These are phyloP conservation scores for Lasiodiplodia sp. DNA, from an alignment of 2,329 filamentous ascomycete genomes.

Conservation along the genomic window DNA sequence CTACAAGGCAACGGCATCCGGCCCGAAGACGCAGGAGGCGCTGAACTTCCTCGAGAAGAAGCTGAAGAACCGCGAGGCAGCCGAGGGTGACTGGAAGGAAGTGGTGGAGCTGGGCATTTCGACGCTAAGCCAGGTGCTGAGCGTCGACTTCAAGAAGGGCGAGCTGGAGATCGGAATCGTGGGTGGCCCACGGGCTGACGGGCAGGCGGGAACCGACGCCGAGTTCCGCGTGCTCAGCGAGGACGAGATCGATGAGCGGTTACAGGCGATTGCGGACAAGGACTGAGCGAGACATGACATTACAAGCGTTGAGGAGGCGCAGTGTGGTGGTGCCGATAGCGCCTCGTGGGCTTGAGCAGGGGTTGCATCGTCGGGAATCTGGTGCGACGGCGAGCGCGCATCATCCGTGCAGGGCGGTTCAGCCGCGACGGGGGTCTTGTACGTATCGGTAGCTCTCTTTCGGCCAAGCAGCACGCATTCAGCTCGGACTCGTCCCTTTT, in stretches of 20 bases:
- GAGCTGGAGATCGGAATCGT: conserved; percentile 99
- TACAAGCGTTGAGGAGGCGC: conserved; percentile 12
- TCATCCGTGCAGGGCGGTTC: conserved; percentile 35
- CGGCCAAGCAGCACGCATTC: conserved; percentile 22
- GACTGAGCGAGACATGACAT: conserved; percentile 66
- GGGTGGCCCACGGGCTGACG: conserved; percentile 82
- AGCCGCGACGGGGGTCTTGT: conserved; percentile 44
- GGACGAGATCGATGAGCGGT: conserved; percentile 96
- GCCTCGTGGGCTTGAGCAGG: not conserved
- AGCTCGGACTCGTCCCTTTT: conserved; percentile 37
- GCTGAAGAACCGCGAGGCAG: conserved; percentile 97
- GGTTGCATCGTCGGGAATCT: conserved; percentile 21
- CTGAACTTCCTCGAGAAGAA: conserved; percentile 99
- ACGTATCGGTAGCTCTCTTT: conserved; percentile 40
- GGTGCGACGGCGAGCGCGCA: conserved; percentile 38
- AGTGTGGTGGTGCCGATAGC: not conserved
- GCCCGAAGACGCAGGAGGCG: conserved; percentile 98
- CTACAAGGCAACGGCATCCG: conserved; percentile 97
- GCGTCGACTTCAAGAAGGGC: conserved; percentile 99
- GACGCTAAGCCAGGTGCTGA: conserved; percentile 92
- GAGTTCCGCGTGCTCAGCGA: conserved; percentile 89
- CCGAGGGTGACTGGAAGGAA: conserved; percentile 93
- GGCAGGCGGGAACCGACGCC: conserved; percentile 79
- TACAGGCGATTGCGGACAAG: conserved; percentile 98
- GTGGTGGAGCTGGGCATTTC: conserved; percentile 97